Base-by-base conservation (phyloP, 805 yeast species). In the Geotrichum ghanense region DNA sequence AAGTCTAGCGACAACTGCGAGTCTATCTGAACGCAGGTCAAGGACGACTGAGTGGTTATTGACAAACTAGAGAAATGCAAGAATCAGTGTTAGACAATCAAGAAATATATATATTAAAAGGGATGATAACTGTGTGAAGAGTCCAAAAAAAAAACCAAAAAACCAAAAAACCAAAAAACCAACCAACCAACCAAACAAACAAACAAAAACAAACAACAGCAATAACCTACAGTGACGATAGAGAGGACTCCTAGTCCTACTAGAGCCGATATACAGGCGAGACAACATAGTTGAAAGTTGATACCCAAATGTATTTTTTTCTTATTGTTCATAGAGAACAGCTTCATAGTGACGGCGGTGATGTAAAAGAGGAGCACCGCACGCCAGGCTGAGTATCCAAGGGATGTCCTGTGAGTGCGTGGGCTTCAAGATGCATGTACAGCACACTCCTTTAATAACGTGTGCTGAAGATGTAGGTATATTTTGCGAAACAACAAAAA, bases 1-100 rank as follows among this genome's bases (percentile, higher is more conserved):
- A 48, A 87, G 67, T 59, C 84, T 86, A 2, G 95, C 83, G 19
- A 86, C 83, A 37, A 84, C 85, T 53, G 74, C 76, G 20, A 87
- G 66, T 49, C 87, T 71, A 50, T 84, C 86, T 2, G 79, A 74
- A 57, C 90, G 69, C 42, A 83, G 63, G 42, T 72, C 65, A 35
- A 77, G 71, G 50, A 80, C 75, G 49, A 76, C 79, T 3, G 67
- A 59, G 2, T 85, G 75, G 61, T 83, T 85, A 61, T 84, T 85
- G 2, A 82, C 74, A 41, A 50, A 57, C 55, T 56, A 21, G 40
- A 16, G 19, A 35, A 20, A 7, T 16, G 16, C 12, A 7, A 24
- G 7, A 16, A 31, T n/a, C 10, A 31, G 37, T 16, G 12, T 24
- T 12, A 24, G 27, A n/a, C n/a, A n/a, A n/a, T n/a, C n/a, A n/a